Conservation (phyloP, 345 rosid genomes). For the Streptanthus diversifolius region DNA sequence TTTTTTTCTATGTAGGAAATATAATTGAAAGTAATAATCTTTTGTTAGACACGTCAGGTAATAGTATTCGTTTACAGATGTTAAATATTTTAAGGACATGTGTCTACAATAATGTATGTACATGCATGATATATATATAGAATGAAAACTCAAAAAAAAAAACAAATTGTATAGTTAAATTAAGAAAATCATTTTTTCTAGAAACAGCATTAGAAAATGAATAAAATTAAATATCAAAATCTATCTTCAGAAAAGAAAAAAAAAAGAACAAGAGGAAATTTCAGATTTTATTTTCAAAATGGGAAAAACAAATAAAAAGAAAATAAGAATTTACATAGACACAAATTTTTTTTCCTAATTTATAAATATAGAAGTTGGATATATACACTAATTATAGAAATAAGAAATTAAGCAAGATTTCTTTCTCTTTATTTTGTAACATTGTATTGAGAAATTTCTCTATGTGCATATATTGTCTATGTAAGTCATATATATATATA, state of each 20-base stretch:
- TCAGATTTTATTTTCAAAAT: not conserved
- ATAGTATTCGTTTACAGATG: not conserved
- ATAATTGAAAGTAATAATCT: not conserved
- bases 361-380: not conserved
- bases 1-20: too few relatives aligned
- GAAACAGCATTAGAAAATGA: not conserved
- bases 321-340: not conserved
- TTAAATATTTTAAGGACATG: not conserved
- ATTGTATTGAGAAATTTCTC: not conserved
- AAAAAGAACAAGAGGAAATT: not conserved
- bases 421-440: not conserved
- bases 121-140: too few relatives aligned
- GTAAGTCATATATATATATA: not conserved
- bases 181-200: not conserved
- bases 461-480: not conserved
- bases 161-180: not conserved
- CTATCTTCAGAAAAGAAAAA: not conserved
- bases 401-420: not conserved
- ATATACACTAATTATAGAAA: not conserved
- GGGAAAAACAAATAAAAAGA: not conserved
- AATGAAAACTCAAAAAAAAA: not conserved
- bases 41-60: not conserved
- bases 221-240: not conserved
- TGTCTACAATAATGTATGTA: not conserved
- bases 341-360: not conserved